Evolutionary conservation across 1,284 basidiomycete genomes (phyloP).

Genomic region (Cryptococcus sp.): DNA sequence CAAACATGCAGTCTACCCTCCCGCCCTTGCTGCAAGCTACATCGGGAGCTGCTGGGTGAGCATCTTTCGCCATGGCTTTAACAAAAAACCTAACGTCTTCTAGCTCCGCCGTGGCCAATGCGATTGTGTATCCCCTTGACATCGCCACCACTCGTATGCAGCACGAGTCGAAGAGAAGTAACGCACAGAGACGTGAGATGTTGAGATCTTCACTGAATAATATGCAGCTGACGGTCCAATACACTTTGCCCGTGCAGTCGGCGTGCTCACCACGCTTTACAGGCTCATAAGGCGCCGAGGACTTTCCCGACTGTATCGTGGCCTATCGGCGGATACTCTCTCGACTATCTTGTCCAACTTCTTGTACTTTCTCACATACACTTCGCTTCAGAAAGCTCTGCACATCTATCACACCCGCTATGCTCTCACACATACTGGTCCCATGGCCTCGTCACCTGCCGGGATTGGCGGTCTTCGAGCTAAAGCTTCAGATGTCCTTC

Average conservation of each 20-base stretch:
- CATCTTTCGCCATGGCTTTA: background rate
- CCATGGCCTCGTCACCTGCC: constrained; percentile 20
- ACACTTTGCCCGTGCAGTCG: constrained; percentile 16
- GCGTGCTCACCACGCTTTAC: constrained; percentile 25
- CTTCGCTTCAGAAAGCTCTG: constrained; percentile 35
- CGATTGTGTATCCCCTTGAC: constrained; percentile 56
- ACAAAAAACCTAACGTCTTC: background rate
- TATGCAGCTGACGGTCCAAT: constrained; percentile 8
- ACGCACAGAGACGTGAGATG: constrained; percentile 24
- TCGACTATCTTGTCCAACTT: constrained; percentile 53
- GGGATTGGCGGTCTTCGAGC: constrained; percentile 25
- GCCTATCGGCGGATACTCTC: constrained; percentile 52
- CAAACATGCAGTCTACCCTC: constrained; percentile 38
- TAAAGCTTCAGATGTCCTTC: constrained; percentile 12
- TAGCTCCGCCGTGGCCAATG: constrained; percentile 53
- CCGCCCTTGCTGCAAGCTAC: constrained; percentile 55
- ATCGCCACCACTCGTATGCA: constrained; percentile 53
- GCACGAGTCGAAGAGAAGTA: constrained; percentile 14
- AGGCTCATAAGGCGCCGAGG: constrained; percentile 28
- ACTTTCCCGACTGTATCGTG: constrained; percentile 41
- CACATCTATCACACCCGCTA: constrained; percentile 15
- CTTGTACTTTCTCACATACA: constrained; percentile 51
- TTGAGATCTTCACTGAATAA: background rate
- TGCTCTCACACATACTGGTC: constrained; percentile 5
- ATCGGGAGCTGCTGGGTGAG: constrained; percentile 51